phyloP scores from a whole-genome alignment of 371 early-diverging fungal genomes.

The Mucor racemosus region DNA sequence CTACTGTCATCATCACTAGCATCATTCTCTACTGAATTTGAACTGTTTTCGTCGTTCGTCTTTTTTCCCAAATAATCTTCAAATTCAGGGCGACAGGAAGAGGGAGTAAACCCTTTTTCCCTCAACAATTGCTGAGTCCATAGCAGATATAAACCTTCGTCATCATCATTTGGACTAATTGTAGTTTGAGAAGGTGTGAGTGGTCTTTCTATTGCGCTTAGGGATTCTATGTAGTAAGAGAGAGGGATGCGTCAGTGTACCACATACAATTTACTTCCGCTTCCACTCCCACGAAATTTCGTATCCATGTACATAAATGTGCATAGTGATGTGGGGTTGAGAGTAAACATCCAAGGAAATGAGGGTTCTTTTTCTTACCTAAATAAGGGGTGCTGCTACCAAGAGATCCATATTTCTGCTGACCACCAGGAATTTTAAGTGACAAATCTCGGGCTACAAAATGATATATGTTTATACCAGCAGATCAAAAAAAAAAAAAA shows the following conservation, averaged over 20 bases:
- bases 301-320: neutral
- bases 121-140: slow-evolving; percentile 46
- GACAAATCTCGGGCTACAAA: slow-evolving; percentile 12
- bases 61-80: slow-evolving; percentile 20
- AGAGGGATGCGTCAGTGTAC: neutral
- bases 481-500: neutral
- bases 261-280: neutral
- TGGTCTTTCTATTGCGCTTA: neutral
- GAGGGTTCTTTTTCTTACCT: neutral
- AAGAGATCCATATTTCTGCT: slow-evolving; percentile 13
- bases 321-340: neutral
- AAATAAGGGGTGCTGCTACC: slow-evolving; percentile 11
- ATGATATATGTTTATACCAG: neutral
- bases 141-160: slow-evolving; percentile 42
- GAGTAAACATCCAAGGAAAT: neutral
- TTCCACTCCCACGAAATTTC: neutral
- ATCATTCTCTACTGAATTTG: slow-evolving; percentile 3
- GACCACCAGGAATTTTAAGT: neutral
- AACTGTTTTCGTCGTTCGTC: neutral
- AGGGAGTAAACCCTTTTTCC: slow-evolving; percentile 35
- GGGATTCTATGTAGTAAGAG: neutral
- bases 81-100: slow-evolving; percentile 16
- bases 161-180: slow-evolving; percentile 28
- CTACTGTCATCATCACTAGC: slow-evolving; percentile 33
- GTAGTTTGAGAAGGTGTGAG: slow-evolving; percentile 19